A percentile compares a stretch with the other conserved stretches of the same genome.
Evolutionary conservation across 2,329 filamentous ascomycete genomes (phyloP).

Genomic region (Lasiodiplodia sp.): DNA sequence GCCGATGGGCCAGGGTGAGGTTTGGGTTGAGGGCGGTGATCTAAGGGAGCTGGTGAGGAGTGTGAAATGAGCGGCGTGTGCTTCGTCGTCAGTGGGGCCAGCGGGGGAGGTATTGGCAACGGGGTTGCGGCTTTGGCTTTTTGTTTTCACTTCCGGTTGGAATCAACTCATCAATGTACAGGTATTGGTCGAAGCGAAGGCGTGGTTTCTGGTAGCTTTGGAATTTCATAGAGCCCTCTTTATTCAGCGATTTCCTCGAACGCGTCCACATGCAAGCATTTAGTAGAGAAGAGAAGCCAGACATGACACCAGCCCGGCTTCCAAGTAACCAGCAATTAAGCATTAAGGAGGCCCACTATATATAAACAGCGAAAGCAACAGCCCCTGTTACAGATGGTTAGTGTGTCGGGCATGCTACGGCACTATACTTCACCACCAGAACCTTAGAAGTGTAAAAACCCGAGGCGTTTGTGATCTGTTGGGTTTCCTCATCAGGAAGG

Average conservation of each 20-base stretch:
- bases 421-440: too few species aligned
- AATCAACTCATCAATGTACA: neutral
- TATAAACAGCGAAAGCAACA: too few species aligned
- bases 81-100: neutral
- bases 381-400: too few species aligned
- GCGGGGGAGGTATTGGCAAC: neutral
- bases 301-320: neutral
- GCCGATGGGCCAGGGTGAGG: conserved; percentile 48
- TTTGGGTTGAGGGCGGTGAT: conserved; percentile 59
- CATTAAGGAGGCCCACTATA: neutral
- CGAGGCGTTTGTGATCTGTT: too few species aligned
- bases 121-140: neutral
- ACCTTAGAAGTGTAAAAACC: too few species aligned
- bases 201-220: neutral
- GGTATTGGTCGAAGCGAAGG: neutral
- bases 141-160: neutral
- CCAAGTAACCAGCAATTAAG: neutral
- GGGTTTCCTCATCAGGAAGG: too few species aligned
- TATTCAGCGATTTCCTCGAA: neutral
- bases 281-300: neutral
- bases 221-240: neutral
- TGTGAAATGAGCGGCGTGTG: conserved; percentile 7
- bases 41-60: conserved; percentile 57
- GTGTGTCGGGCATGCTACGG: too few species aligned
- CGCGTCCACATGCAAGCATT: neutral